Evolutionary conservation across 1,284 basidiomycete species (phyloP).

Genomic region (Cryptococcus neoformans): DNA sequence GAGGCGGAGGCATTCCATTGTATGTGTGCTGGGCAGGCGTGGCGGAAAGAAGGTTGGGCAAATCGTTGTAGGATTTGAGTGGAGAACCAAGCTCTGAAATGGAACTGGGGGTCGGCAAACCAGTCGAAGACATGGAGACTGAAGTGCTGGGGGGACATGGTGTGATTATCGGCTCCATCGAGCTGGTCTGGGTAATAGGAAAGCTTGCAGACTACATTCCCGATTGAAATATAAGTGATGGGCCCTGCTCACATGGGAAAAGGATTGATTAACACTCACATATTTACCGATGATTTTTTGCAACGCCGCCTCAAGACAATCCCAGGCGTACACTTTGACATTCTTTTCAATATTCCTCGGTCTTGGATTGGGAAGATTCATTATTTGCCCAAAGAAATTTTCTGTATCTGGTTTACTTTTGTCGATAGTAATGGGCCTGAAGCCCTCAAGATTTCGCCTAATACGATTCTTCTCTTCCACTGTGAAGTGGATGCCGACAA

Average conservation of each 20-base stretch:
- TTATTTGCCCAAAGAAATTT: conserved; percentile 87
- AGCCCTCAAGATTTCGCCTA: conserved; percentile 86
- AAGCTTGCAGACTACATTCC: no score
- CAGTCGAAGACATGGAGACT: no score
- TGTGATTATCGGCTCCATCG: no score
- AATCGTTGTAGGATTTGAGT: conserved; percentile 5
- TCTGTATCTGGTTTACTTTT: conserved; percentile 78
- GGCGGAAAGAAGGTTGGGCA: neutral
- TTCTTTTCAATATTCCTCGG: conserved; percentile 98
- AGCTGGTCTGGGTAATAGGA: no score
- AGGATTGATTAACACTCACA: conserved; percentile 57
- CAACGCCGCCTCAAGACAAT: conserved; percentile 69
- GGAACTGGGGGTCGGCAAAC: no score
- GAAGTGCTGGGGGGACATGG: no score
- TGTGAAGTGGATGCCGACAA: conserved; percentile 78
- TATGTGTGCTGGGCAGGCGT: neutral
- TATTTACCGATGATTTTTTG: conserved; percentile 96
- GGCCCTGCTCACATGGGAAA: no score
- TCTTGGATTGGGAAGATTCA: conserved; percentile 91
- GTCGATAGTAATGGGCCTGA: conserved; percentile 83
- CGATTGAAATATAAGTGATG: no score
- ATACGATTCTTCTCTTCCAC: conserved; percentile 98
- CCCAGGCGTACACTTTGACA: conserved; percentile 97
- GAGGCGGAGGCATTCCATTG: neutral
- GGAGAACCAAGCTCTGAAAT: conserved; percentile 1